Percentiles rank a stretch among this genome's conserved stretches.
Conservation (phyloP, 129 eudicot genomes). For the Dittrichia graveolens region DNA sequence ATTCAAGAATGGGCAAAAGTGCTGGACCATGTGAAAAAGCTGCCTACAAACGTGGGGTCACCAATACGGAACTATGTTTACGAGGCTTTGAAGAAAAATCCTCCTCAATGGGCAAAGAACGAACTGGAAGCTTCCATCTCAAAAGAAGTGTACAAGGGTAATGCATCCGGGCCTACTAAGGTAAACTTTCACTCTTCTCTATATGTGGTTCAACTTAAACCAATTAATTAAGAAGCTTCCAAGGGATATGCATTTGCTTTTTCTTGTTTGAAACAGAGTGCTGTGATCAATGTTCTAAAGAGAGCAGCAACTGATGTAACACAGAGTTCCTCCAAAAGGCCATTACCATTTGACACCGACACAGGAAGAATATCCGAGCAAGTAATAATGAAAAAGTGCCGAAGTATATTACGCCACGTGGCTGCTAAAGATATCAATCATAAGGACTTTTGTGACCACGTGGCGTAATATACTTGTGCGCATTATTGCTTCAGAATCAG, state of each 20-base stretch:
- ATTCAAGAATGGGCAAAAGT: constrained; percentile 60
- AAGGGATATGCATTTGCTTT: no score
- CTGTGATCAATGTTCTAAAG: no score
- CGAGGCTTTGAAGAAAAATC: constrained; percentile 50
- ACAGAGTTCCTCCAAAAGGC: no score
- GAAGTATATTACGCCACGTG: constrained; percentile 40
- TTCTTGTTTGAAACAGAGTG: no score
- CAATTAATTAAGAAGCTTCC: no score
- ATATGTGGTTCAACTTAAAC: no score
- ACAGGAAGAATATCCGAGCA: constrained; percentile 29
- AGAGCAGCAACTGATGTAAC: no score
- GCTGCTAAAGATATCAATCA: constrained; percentile 34
- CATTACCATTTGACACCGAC: constrained; percentile 22
- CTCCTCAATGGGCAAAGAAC: constrained; percentile 68
- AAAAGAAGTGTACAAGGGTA: constrained; percentile 64
- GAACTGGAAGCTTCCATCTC: constrained; percentile 48
- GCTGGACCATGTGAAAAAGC: constrained; percentile 52
- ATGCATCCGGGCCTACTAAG: no score
- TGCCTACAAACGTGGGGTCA: constrained; percentile 64
- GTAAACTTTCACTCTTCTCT: no score
- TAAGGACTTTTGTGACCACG: constrained; percentile 32
- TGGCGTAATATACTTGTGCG: no score
- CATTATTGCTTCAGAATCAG: no score
- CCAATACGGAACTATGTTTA: constrained; percentile 42
- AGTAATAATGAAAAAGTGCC: constrained; percentile 44